Evolutionary conservation across 1,284 basidiomycete species (phyloP).

Genomic region (Ganoderma leucocontextum): DNA sequence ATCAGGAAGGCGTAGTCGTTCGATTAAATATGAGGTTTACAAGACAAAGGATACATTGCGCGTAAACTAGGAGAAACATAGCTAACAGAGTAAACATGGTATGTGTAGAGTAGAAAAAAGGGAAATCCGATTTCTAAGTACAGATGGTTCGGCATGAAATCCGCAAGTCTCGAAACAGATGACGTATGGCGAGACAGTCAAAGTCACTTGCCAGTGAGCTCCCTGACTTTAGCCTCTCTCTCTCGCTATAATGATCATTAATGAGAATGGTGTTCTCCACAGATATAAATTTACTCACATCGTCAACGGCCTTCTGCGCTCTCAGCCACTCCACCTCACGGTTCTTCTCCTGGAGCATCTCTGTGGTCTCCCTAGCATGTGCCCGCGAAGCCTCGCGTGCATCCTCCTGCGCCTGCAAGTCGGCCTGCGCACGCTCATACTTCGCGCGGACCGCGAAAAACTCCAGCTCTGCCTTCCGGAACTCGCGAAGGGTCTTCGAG

Average conservation of each 20-base stretch:
- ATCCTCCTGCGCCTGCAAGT: constrained; percentile 52
- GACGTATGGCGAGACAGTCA: neutral
- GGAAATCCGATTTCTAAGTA: too few species aligned
- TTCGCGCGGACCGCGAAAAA: constrained; percentile 55
- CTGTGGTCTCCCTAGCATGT: constrained; percentile 55
- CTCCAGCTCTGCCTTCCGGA: constrained; percentile 58
- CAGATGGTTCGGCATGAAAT: too few species aligned
- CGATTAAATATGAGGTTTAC: too few species aligned
- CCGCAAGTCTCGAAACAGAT: neutral
- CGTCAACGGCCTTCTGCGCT: constrained; percentile 58
- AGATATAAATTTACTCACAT: constrained; percentile 40
- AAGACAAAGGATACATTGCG: too few species aligned
- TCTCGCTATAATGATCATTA: constrained; percentile 43
- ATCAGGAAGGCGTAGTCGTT: too few species aligned
- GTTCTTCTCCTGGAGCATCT: constrained; percentile 60
- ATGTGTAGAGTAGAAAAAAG: neutral
- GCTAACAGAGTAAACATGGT: neutral
- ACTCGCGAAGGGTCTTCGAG: constrained; percentile 50
- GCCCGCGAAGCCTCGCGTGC: constrained; percentile 53
- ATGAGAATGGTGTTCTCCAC: neutral
- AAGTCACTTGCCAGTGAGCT: constrained; percentile 44
- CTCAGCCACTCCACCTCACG: constrained; percentile 61
- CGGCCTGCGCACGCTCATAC: constrained; percentile 55
- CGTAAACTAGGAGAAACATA: too few species aligned
- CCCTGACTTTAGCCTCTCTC: constrained; percentile 51